phyloP scores from a whole-genome alignment of 169 alveolate genomes.

The Eimeria necatrix region DNA sequence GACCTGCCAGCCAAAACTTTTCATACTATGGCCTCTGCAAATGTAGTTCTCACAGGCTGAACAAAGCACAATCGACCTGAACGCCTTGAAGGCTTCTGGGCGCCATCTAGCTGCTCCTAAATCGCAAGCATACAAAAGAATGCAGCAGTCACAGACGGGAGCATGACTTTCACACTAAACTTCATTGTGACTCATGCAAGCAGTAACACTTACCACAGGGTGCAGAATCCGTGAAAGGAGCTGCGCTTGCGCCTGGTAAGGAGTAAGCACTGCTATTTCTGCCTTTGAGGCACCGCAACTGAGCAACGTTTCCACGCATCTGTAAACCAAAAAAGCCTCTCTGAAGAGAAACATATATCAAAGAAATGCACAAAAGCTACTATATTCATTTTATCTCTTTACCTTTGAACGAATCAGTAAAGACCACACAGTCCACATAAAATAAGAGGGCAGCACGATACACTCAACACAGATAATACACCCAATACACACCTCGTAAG shows the following conservation, averaged over 20 bases:
- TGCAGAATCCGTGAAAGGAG: conserved; percentile 68
- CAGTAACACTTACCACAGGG: conserved; percentile 27
- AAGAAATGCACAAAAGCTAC: too few species aligned
- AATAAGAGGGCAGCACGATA: too few species aligned
- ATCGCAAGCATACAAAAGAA: not conserved
- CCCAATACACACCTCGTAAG: too few species aligned
- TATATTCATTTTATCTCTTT: too few species aligned
- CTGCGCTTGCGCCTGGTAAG: conserved; percentile 73
- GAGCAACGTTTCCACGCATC: conserved; percentile 47
- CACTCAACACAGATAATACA: too few species aligned
- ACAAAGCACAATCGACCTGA: conserved; percentile 60
- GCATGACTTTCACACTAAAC: not conserved
- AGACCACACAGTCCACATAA: too few species aligned
- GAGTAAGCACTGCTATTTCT: conserved; percentile 64
- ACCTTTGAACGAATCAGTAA: too few species aligned
- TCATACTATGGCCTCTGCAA: too few species aligned
- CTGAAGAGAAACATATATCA: not conserved
- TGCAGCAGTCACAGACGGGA: too few species aligned
- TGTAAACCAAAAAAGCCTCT: conserved; percentile 74
- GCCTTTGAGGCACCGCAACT: conserved; percentile 41
- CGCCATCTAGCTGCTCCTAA: not conserved
- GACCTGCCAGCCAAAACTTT: not conserved
- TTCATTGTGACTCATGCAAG: not conserved
- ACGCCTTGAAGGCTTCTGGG: conserved; percentile 33
- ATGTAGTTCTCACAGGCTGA: conserved; percentile 63